Percentiles rank a stretch among this genome's conserved stretches.
phyloP scores from a whole-genome alignment of 1,139 yeast genomes.

The Blastobotrys arbuscula region DNA sequence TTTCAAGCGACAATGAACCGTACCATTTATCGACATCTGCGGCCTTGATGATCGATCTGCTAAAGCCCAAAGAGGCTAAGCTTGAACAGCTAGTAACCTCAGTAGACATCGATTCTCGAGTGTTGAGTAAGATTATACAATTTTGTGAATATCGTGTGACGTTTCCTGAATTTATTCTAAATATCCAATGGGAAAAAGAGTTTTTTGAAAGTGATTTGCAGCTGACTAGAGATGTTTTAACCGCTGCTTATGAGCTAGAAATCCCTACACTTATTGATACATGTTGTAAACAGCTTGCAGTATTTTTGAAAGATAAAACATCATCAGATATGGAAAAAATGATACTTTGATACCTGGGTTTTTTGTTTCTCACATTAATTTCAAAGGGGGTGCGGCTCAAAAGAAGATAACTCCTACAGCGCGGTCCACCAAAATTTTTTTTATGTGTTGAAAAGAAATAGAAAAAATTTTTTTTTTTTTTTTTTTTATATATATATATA shows the following conservation, averaged over 20 bases:
- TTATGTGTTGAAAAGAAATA: neutral
- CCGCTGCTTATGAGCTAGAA: neutral
- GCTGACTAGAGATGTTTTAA: neutral
- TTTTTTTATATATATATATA: too few species aligned
- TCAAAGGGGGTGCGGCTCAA: neutral
- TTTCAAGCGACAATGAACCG: slow-evolving; percentile 2
- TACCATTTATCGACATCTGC: neutral
- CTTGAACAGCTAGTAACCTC: slow-evolving; percentile 3
- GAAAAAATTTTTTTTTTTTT: slow-evolving; percentile 2
- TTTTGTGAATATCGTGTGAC: slow-evolving; percentile 3
- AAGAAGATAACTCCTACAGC: too few species aligned
- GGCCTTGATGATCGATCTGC: neutral
- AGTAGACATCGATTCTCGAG: neutral
- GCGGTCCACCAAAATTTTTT: too few species aligned
- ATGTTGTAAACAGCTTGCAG: slow-evolving; percentile 3
- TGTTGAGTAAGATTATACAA: slow-evolving; percentile 1
- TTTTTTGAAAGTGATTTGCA: neutral
- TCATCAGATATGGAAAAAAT: slow-evolving; percentile 1
- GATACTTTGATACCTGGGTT: too few species aligned
- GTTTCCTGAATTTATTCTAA: neutral
- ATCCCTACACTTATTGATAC: slow-evolving; percentile 1
- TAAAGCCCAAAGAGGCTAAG: neutral
- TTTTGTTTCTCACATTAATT: neutral
- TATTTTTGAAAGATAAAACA: neutral
- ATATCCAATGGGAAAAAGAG: neutral